A percentile compares a stretch with the other conserved stretches of the same genome.
Evolutionary conservation across 1,139 yeast genomes (phyloP).

Genomic region (Candida sp.): DNA sequence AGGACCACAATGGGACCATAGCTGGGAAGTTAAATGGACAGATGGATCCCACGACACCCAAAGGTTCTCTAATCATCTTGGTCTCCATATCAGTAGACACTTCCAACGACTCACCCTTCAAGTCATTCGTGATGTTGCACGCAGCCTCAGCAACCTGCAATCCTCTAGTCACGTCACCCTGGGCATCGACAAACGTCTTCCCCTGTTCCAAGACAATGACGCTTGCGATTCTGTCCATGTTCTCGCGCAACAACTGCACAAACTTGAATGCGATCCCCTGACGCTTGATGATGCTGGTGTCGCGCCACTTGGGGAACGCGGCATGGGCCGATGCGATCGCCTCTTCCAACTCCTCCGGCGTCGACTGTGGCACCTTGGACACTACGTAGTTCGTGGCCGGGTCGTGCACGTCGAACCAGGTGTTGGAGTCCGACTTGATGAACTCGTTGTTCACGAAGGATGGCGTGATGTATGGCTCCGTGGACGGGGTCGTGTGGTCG

Average conservation of each 20-base stretch:
- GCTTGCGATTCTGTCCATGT: constrained; percentile 75
- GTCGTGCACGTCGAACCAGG: constrained; percentile 77
- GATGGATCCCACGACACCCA: constrained; percentile 72
- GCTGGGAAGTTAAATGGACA: constrained; percentile 87
- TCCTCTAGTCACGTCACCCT: constrained; percentile 82
- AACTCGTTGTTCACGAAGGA: constrained; percentile 63
- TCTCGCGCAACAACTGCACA: constrained; percentile 66
- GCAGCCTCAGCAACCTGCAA: constrained; percentile 82
- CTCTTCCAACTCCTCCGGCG: constrained; percentile 65
- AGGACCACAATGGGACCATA: constrained; percentile 86
- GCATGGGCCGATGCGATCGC: constrained; percentile 70
- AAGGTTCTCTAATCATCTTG: constrained; percentile 68
- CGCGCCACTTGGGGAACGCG: constrained; percentile 65
- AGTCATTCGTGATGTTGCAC: constrained; percentile 63
- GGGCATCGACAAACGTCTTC: constrained; percentile 77
- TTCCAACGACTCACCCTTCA: constrained; percentile 69
- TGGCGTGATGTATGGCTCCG: constrained; percentile 56
- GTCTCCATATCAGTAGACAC: constrained; percentile 83
- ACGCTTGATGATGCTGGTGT: constrained; percentile 65
- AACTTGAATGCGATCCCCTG: constrained; percentile 80
- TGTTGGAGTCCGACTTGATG: constrained; percentile 55
- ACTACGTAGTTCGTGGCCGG: constrained; percentile 77
- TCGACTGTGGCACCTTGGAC: constrained; percentile 74
- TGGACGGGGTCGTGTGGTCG: constrained; percentile 41
- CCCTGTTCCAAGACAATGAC: constrained; percentile 83